phyloP scores from a whole-genome alignment of 768 basidiomycete genomes.

The Suillus plorans region DNA sequence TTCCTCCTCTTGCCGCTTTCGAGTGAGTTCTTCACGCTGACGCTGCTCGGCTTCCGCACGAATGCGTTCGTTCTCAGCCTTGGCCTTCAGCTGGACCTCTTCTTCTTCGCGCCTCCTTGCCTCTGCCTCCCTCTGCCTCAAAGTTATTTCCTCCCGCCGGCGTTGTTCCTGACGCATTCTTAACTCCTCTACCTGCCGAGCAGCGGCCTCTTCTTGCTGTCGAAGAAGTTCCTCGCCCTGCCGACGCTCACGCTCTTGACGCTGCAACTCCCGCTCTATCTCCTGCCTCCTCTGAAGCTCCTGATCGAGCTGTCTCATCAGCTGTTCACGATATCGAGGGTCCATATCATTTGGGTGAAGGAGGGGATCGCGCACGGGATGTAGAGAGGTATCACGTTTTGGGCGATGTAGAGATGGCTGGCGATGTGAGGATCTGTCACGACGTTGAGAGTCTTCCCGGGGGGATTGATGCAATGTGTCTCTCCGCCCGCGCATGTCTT shows the following conservation, averaged over 20 bases:
- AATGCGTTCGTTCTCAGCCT: neutral
- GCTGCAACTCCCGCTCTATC: neutral
- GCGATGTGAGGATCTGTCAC: neutral
- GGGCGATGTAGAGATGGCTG: neutral
- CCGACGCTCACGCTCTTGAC: neutral
- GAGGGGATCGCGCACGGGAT: neutral
- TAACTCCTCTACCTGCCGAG: neutral
- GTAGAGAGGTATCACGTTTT: neutral
- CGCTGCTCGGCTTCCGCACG: conserved; percentile 5
- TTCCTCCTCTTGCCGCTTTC: conserved; percentile 1
- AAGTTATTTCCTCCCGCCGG: neutral
- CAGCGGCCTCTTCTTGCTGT: neutral
- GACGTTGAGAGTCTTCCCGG: neutral
- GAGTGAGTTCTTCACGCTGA: neutral
- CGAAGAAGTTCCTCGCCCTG: neutral
- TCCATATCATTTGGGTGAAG: neutral
- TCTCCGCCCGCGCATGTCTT: neutral
- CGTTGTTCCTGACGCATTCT: neutral
- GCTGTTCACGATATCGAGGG: neutral
- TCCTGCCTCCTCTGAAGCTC: neutral
- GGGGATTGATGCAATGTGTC: neutral
- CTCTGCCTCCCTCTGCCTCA: neutral
- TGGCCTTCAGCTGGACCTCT: neutral
- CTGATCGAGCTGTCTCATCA: neutral
- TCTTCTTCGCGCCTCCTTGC: neutral